Base-by-base conservation (phyloP, 2,329 filamentous ascomycete genomes). In the Fusarium praegraminearum region DNA sequence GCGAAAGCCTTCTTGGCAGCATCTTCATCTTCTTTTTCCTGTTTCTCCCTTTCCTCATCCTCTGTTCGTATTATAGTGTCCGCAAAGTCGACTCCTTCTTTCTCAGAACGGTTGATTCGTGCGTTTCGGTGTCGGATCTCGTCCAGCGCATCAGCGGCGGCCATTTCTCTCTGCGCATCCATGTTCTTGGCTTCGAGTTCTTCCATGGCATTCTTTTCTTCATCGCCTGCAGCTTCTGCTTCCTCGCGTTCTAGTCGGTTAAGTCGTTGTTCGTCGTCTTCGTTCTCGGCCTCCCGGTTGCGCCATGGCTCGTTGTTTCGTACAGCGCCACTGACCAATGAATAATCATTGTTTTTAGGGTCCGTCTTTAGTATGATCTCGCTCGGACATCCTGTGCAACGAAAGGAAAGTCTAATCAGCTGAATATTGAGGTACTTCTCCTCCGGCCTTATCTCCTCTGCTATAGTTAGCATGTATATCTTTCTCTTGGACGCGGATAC, bases 321-420 rank as follows among this genome's bases (percentile, higher is more conserved):
- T 81, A 95, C 93, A 7, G 95, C 96, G 18, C 96, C 95, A 51
- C 87, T 86, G 79, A 97, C 87, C 76, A 86, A 85, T 88, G 80
- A 88, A 77, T 98, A 99, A 78, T 98, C 95, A 85, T 94, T 93
- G 76, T 94, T 94, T 80, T 97, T 97, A 0, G 96, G 96, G 73
- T 99, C 96, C 0, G 96, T 98, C 69, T 92, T 91, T 83, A 98
- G 97, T 0, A 93, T 94, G 73, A 98, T 97, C 77, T 97, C 93
- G 44, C 88, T 90, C 44, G 86, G 90, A 81, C 95, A 98, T 49
- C 93, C 84, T 35, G 94, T 97, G 81, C 95, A 98, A 10, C 93
- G 87, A 3, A 46, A 18, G 4, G 9, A 9, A 0, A 46, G 7
- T 2, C 35, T 20, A 2, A 28, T 22, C 10, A 62, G 32, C 18